Evolutionary conservation across 768 basidiomycete genomes (phyloP).

Genomic region (Phaeotremella skinneri): DNA sequence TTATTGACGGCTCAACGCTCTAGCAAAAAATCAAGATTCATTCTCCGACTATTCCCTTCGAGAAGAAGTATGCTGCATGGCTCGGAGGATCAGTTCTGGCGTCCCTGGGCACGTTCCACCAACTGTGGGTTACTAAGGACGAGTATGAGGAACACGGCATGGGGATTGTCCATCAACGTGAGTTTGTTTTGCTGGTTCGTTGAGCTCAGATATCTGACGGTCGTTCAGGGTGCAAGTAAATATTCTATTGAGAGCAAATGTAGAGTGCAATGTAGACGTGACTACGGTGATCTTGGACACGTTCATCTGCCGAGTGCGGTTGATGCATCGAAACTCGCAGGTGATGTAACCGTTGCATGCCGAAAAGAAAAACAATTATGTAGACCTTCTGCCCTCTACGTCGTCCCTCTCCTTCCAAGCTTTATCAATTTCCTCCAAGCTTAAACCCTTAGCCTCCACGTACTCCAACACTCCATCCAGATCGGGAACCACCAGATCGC

Average conservation of each 20-base stretch:
- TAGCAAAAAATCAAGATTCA: constrained; percentile 78
- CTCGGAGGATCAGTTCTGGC: constrained; percentile 92
- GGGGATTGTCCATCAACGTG: constrained; percentile 48
- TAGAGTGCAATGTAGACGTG: no score
- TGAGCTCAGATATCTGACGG: background rate
- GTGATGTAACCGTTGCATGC: no score
- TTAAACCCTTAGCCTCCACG: constrained; percentile 28
- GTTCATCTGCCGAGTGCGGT: no score
- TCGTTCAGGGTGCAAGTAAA: background rate
- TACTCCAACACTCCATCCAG: constrained; percentile 43
- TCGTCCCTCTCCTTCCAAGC: constrained; percentile 23
- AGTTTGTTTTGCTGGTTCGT: constrained; percentile 17
- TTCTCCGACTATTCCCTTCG: constrained; percentile 83
- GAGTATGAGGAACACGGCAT: constrained; percentile 51
- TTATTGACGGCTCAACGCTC: no score
- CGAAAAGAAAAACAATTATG: background rate
- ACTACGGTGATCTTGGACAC: no score
- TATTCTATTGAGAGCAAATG: no score
- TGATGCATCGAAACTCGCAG: no score
- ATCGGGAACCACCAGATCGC: constrained; percentile 20
- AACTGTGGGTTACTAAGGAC: constrained; percentile 49
- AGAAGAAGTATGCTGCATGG: constrained; percentile 90
- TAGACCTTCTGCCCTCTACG: background rate
- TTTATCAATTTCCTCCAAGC: constrained; percentile 22
- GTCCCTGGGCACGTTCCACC: constrained; percentile 95